Conservation (phyloP, 352 stramenopile species). For the Phytophthora parvispora region DNA sequence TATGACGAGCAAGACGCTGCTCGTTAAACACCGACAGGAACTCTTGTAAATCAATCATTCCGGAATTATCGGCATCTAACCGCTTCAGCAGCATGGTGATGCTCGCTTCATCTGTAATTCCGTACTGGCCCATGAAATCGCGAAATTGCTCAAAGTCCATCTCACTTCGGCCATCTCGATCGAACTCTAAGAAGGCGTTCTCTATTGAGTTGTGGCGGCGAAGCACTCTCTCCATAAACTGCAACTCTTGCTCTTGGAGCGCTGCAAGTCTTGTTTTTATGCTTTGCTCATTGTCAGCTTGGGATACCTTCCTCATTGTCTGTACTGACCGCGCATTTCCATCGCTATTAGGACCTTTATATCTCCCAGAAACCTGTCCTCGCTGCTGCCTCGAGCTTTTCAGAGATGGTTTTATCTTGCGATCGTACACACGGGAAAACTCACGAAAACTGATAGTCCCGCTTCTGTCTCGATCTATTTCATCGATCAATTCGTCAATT, state of each 20-base stretch:
- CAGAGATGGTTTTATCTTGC: slow-evolving; percentile 20
- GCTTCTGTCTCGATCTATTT: slow-evolving; percentile 52
- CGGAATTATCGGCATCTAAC: slow-evolving; percentile 60
- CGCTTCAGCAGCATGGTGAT: slow-evolving; percentile 56
- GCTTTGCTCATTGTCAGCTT: slow-evolving; percentile 24
- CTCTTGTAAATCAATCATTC: slow-evolving; percentile 57
- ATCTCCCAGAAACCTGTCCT: not conserved
- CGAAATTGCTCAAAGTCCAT: slow-evolving; percentile 72
- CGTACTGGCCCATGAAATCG: slow-evolving; percentile 62
- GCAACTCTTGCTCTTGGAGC: slow-evolving; percentile 60
- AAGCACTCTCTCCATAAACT: slow-evolving; percentile 60
- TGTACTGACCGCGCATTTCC: not conserved
- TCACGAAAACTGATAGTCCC: slow-evolving; percentile 55
- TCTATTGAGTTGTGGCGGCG: slow-evolving; percentile 50
- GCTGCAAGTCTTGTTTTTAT: slow-evolving; percentile 25
- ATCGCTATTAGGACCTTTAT: not conserved
- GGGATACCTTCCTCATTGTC: slow-evolving; percentile 6
- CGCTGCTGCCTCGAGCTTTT: slow-evolving; percentile 16
- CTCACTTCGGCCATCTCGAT: slow-evolving; percentile 40
- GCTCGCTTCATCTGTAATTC: slow-evolving; percentile 58
- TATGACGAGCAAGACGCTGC: slow-evolving; percentile 30
- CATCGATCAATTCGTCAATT: slow-evolving; percentile 53
- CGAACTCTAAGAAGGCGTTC: slow-evolving; percentile 54
- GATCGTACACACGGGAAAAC: slow-evolving; percentile 48
- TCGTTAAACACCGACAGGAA: slow-evolving; percentile 69